Conservation (phyloP, 495 filamentous ascomycete genomes). For the Aspergillus haitiensis region DNA sequence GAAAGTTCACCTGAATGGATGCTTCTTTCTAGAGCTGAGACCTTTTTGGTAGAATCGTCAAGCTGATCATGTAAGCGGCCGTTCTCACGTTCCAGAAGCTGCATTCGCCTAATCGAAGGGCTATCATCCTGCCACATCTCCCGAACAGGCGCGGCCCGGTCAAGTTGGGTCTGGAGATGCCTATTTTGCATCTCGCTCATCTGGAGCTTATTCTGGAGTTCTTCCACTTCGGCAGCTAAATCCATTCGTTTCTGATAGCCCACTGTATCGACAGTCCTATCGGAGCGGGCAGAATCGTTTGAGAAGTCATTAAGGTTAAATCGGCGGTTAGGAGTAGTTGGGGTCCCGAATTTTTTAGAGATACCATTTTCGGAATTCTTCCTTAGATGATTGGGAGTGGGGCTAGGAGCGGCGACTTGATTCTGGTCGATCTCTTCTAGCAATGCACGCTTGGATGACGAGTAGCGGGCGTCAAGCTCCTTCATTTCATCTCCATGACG, state of each 20-base stretch:
- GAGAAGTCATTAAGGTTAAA: constrained; percentile 61
- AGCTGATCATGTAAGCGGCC: constrained; percentile 90
- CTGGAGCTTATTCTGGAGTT: constrained; percentile 92
- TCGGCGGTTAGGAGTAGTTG: constrained; percentile 73
- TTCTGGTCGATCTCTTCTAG: constrained; percentile 89
- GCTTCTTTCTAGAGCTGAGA: constrained; percentile 84
- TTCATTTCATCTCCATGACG: constrained; percentile 70
- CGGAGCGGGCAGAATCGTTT: constrained; percentile 81
- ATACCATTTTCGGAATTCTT: constrained; percentile 65
- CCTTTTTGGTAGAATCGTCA: constrained; percentile 91
- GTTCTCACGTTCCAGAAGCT: constrained; percentile 92
- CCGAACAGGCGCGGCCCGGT: constrained; percentile 58
- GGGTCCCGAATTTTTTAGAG: constrained; percentile 66
- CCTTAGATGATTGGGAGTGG: constrained; percentile 60
- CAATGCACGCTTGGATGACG: constrained; percentile 67
- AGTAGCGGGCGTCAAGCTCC: constrained; percentile 70
- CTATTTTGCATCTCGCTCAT: constrained; percentile 95
- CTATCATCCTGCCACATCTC: constrained; percentile 75
- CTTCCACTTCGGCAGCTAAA: constrained; percentile 83
- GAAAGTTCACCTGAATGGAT: constrained; percentile 87
- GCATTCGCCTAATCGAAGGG: constrained; percentile 76
- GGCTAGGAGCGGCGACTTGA: constrained; percentile 74
- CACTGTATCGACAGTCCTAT: constrained; percentile 84
- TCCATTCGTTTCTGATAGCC: constrained; percentile 90
- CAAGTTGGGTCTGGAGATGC: constrained; percentile 86